Evolutionary conservation across 306 rosid species (phyloP).

Genomic region (Castanea sativa): DNA sequence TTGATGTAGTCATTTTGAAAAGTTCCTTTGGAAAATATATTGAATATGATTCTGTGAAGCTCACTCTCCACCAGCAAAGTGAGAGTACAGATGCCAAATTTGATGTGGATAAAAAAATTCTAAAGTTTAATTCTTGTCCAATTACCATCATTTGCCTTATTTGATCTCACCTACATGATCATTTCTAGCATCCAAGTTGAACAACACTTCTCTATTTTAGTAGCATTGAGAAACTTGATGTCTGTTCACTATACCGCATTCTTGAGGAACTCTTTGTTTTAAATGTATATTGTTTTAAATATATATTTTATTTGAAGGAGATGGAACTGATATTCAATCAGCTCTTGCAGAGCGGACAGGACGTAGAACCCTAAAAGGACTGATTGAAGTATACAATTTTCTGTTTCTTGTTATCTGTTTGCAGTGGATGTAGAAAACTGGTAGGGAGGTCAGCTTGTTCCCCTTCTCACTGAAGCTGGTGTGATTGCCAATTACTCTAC

Average conservation of each 20-base stretch:
- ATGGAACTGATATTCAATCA: constrained; percentile 55
- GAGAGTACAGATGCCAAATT: neutral
- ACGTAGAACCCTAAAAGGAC: constrained; percentile 29
- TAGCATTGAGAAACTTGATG: neutral
- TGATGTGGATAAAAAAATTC: neutral
- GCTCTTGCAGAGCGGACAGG: constrained; percentile 63
- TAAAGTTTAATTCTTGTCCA: neutral
- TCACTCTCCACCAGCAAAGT: neutral
- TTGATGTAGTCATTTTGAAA: neutral
- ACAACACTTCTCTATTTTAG: neutral
- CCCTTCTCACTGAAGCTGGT: constrained; percentile 69
- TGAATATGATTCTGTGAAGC: neutral
- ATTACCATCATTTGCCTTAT: no score
- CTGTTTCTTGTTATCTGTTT: constrained; percentile 8
- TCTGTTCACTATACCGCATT: neutral
- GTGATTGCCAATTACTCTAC: constrained; percentile 50
- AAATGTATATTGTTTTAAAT: neutral
- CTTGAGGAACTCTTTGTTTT: neutral
- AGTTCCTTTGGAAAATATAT: neutral
- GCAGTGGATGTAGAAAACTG: constrained; percentile 67
- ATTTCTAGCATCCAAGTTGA: neutral
- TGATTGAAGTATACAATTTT: neutral
- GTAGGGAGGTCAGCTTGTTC: constrained; percentile 49
- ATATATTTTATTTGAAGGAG: constrained; percentile 30
- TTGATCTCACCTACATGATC: neutral